Base-by-base conservation (phyloP, 495 filamentous ascomycete species). In the Lepraria neglecta region DNA sequence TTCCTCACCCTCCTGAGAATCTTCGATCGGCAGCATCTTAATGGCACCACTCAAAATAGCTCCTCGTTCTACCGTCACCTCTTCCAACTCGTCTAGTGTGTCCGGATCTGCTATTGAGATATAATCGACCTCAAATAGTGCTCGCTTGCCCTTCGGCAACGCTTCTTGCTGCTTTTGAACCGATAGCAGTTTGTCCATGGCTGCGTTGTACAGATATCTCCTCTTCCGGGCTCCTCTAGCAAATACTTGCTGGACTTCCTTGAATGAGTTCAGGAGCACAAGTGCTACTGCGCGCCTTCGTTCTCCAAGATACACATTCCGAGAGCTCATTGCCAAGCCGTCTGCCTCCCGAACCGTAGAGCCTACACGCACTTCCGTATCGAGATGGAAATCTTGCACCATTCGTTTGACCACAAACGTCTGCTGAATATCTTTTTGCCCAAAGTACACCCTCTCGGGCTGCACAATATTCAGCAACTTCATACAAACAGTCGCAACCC, bases 341-440 rank as follows among this genome's bases (percentile, higher is more conserved):
- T 94, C 90, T 2, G 70, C 53, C 61, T 95, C 91, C n/a, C 94
- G 78, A 44, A 81, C 72, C 2, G 94, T 98, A 5, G 80, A 71
- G 3, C 87, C 84, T 42, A 97, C 77, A 6, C 84, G 76, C 1
- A 97, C 83, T 48, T 90, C 80, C 3, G 82, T 87, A 27, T 86
- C 81, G n/a, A 97, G 67, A 69, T 88, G 86, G 64, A 99, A 92
- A 69, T 99, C 94, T 64, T 82, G 74, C 4, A 97, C 88, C 84
- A 99, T 82, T 9, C 88, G 82, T 71, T 82, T 83, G 68, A 99
- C 89, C 6, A 99, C 81, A 9, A 92, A 88, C 0, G 90, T 95
- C 75, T 99, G 94, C 74, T 99, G 94, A 19, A 97, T 83, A 68
- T 99, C 94, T 75, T 99, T 97, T 74, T 97, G 95, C 1, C 94